Conservation (phyloP, 2,329 filamentous ascomycete genomes). For the Thielaviopsis cerberus region DNA sequence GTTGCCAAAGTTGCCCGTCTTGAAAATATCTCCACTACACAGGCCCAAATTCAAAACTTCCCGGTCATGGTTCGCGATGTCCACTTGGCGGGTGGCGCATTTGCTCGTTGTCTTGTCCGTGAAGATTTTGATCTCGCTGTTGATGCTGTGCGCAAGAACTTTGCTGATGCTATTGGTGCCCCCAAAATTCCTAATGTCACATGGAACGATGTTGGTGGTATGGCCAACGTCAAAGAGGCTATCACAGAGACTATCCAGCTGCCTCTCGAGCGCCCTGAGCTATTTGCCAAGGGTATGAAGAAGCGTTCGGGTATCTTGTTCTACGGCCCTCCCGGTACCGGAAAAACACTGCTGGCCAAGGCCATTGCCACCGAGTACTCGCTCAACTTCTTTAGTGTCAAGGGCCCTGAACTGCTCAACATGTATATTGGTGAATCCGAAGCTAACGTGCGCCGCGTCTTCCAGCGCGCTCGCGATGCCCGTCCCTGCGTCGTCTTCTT, state of each 20-base stretch:
- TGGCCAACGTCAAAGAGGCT: conserved; percentile 90
- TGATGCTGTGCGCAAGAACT: conserved; percentile 90
- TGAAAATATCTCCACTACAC: conserved; percentile 32
- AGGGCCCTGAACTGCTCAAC: conserved; percentile 77
- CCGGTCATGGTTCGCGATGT: conserved; percentile 58
- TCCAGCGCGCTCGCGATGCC: conserved; percentile 71
- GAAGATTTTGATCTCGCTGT: conserved; percentile 83
- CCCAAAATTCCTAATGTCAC: conserved; percentile 95
- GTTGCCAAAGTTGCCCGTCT: conserved; percentile 60
- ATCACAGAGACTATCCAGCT: conserved; percentile 92
- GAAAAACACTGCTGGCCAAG: conserved; percentile 82
- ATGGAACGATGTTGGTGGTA: conserved; percentile 88
- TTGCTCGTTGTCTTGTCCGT: conserved; percentile 60
- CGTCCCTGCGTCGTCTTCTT: conserved; percentile 84
- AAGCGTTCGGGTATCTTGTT: conserved; percentile 87
- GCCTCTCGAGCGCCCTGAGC: conserved; percentile 73
- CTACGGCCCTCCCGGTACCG: conserved; percentile 78
- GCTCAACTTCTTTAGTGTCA: conserved; percentile 86
- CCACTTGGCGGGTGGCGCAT: conserved; percentile 68
- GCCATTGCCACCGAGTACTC: conserved; percentile 87
- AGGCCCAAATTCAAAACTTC: conserved; percentile 17
- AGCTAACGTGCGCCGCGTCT: conserved; percentile 76
- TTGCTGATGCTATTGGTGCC: conserved; percentile 89
- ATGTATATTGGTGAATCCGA: conserved; percentile 95
- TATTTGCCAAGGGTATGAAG: conserved; percentile 96